Evolutionary conservation across 352 stramenopile genomes (phyloP).

Genomic region (Phytophthora ohioensis): DNA sequence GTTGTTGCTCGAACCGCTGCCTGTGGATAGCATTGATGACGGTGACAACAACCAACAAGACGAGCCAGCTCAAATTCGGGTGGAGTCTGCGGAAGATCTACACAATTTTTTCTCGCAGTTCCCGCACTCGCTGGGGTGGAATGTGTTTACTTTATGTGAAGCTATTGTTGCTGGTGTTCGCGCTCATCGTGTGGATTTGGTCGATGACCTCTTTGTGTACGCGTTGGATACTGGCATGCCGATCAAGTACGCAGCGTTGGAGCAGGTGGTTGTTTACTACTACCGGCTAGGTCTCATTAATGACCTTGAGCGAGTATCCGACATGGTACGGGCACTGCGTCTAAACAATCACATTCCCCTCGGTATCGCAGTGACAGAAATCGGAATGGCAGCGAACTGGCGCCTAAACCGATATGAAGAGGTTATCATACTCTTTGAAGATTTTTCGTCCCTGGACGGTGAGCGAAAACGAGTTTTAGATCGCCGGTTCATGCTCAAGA

Average conservation of each 20-base stretch:
- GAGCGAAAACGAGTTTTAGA: constrained; percentile 66
- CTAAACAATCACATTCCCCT: constrained; percentile 82
- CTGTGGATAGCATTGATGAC: constrained; percentile 23
- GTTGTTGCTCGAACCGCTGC: constrained; percentile 41
- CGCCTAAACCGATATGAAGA: constrained; percentile 67
- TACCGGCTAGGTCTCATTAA: constrained; percentile 69
- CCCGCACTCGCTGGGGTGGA: constrained; percentile 63
- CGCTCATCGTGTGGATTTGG: constrained; percentile 55
- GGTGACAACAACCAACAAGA: constrained; percentile 18
- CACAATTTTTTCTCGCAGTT: constrained; percentile 61
- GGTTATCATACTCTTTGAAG: constrained; percentile 77
- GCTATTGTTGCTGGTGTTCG: constrained; percentile 64
- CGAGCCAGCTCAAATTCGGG: constrained; percentile 6
- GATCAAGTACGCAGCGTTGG: constrained; percentile 82
- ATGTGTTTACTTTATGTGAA: constrained; percentile 73
- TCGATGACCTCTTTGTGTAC: constrained; percentile 69
- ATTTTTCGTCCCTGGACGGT: constrained; percentile 70
- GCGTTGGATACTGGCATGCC: constrained; percentile 69
- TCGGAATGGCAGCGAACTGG: constrained; percentile 76
- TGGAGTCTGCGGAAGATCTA: constrained; percentile 48
- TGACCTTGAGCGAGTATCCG: constrained; percentile 66
- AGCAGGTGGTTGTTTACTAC: constrained; percentile 77
- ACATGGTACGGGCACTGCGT: constrained; percentile 70
- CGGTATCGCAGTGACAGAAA: constrained; percentile 75
- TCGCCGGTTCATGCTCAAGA: constrained; percentile 71